Evolutionary conservation across 805 yeast species (phyloP).

Genomic region (Hanseniaspora lachancei): DNA sequence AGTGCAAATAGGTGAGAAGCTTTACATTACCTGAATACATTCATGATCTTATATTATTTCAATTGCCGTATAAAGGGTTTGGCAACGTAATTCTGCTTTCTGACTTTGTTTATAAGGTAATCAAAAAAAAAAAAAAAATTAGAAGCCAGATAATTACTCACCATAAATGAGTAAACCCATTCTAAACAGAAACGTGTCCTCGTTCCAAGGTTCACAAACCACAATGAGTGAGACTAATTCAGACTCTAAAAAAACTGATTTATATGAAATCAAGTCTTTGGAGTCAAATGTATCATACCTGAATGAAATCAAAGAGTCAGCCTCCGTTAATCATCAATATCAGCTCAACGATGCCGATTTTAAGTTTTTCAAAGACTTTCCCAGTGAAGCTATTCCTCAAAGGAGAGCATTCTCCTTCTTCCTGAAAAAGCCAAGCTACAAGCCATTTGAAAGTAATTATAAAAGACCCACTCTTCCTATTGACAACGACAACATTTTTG

Average conservation of each 20-base stretch:
- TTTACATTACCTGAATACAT: too few species aligned
- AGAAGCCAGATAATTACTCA: neutral
- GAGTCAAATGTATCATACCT: neutral
- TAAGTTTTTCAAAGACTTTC: conserved; percentile 2
- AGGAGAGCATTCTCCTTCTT: neutral
- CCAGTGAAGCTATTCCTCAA: conserved; percentile 5
- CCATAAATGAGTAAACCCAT: neutral
- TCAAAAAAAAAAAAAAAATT: neutral
- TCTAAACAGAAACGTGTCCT: neutral
- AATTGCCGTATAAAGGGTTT: too few species aligned
- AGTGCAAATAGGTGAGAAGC: too few species aligned
- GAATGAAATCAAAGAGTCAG: neutral
- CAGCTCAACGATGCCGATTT: neutral
- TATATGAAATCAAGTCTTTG: neutral
- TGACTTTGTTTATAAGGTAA: too few species aligned
- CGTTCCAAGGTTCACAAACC: neutral
- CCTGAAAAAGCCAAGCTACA: neutral
- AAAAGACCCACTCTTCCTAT: conserved; percentile 5
- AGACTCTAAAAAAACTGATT: neutral
- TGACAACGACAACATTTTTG: conserved; percentile 8
- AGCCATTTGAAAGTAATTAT: conserved; percentile 3
- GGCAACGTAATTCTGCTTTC: too few species aligned
- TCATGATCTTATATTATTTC: too few species aligned
- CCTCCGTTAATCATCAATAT: neutral
- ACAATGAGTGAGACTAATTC: neutral